phyloP scores from a whole-genome alignment of 306 rosid species.

The Prosopis cineraria region DNA sequence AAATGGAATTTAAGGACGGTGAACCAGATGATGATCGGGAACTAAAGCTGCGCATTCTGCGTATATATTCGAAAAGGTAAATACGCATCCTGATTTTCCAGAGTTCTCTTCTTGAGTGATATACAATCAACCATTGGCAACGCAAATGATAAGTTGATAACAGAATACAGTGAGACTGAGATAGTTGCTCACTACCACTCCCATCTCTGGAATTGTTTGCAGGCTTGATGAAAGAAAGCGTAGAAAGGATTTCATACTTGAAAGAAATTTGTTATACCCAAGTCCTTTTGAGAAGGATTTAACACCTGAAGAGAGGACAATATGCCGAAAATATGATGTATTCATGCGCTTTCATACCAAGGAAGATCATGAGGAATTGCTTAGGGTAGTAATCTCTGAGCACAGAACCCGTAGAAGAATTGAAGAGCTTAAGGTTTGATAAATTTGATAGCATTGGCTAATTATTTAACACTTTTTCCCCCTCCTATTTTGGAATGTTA shows the following conservation, averaged over 20 bases:
- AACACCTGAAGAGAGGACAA: conserved; percentile 69
- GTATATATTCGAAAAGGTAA: conserved; percentile 80
- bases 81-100: conserved; percentile 23
- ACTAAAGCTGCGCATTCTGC: conserved; percentile 76
- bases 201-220: conserved; percentile 38
- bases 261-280: conserved; percentile 77
- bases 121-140: not conserved
- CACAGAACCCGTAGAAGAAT: conserved; percentile 70
- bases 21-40: conserved; percentile 89
- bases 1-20: conserved; percentile 94
- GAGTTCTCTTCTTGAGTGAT: not conserved
- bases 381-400: conserved; percentile 59
- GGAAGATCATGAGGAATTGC: conserved; percentile 83
- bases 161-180: not conserved
- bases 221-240: conserved; percentile 97
- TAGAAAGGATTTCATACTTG: conserved; percentile 85
- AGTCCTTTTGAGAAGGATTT: conserved; percentile 81
- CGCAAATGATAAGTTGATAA: conserved; percentile 21
- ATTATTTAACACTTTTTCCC: not conserved
- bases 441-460: conserved; percentile 23
- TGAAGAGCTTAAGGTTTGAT: conserved; percentile 86
- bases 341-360: conserved; percentile 91
- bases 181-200: conserved; percentile 12
- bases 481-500: not conserved
- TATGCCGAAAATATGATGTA: conserved; percentile 72